Evolutionary conservation across 345 rosid species (phyloP).

Genomic region (Acer saccharum): DNA sequence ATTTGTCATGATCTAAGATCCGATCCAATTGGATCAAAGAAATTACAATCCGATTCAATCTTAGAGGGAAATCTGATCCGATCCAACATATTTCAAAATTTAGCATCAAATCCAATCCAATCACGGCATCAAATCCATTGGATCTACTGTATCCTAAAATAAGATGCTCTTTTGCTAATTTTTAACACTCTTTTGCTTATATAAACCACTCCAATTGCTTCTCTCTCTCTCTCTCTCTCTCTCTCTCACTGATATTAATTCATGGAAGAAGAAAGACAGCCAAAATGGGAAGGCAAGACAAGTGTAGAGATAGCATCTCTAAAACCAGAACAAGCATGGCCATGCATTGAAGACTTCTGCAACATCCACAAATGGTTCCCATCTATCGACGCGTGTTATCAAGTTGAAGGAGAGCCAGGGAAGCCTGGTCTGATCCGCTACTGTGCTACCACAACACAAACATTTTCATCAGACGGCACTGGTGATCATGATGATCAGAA

Average conservation of each 20-base stretch:
- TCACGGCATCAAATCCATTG: too few species aligned
- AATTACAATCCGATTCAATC: too few species aligned
- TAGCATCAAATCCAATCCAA: too few species aligned
- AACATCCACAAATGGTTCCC: constrained; percentile 57
- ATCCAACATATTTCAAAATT: too few species aligned
- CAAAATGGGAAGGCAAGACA: constrained; percentile 59
- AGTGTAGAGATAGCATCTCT: constrained; percentile 36
- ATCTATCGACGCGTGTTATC: constrained; percentile 41
- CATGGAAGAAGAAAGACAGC: constrained; percentile 25
- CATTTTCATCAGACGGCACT: neutral
- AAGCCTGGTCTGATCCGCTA: constrained; percentile 57
- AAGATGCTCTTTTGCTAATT: too few species aligned
- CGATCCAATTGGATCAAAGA: too few species aligned
- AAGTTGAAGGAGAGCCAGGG: constrained; percentile 47
- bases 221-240: neutral
- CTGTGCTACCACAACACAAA: constrained; percentile 32
- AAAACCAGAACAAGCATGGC: constrained; percentile 56
- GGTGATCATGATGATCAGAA: neutral
- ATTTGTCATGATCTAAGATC: too few species aligned
- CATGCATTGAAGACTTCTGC: constrained; percentile 61
- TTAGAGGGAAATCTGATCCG: too few species aligned
- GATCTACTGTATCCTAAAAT: too few species aligned
- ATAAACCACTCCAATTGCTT: too few species aligned
- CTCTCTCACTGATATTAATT: neutral
- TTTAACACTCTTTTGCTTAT: too few species aligned